Evolutionary conservation across 2,329 filamentous ascomycete species (phyloP).

Genomic region (Colletotrichum acutatum): DNA sequence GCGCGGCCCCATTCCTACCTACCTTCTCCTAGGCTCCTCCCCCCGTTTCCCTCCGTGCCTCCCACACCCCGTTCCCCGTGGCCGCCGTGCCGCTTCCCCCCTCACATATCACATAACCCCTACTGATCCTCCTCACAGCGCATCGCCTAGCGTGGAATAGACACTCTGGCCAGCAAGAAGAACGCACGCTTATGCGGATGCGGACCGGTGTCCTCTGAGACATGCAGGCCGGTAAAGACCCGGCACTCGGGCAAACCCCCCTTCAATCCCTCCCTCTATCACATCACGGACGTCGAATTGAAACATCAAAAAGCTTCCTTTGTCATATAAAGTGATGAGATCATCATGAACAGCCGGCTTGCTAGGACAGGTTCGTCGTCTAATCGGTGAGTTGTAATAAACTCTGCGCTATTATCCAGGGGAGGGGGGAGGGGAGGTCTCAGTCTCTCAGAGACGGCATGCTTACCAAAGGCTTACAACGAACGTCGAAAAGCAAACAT

Average conservation of each 20-base stretch:
- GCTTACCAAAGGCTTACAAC: constrained; percentile 18
- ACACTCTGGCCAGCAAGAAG: not conserved
- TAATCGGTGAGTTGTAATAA: not conserved
- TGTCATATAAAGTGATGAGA: not conserved
- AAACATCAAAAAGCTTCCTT: not conserved
- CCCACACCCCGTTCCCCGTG: not conserved
- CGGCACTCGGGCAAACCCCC: not conserved
- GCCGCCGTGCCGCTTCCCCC: not conserved
- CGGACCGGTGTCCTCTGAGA: not conserved
- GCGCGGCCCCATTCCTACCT: not conserved
- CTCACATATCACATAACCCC: not conserved
- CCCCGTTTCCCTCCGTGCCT: not conserved
- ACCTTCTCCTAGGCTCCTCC: too few species aligned
- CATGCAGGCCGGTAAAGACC: not conserved
- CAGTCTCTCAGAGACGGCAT: not conserved
- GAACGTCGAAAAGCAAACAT: not conserved
- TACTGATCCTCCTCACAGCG: constrained; percentile 1
- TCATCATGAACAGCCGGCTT: not conserved
- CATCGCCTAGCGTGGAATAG: not conserved
- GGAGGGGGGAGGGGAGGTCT: not conserved
- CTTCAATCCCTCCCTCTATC: not conserved
- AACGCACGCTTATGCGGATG: not conserved
- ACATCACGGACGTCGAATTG: not conserved
- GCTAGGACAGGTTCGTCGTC: too few species aligned
- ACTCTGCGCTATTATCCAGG: not conserved